Conservation (phyloP, 108 stramenopile species). For the Nitzschia sp. region DNA sequence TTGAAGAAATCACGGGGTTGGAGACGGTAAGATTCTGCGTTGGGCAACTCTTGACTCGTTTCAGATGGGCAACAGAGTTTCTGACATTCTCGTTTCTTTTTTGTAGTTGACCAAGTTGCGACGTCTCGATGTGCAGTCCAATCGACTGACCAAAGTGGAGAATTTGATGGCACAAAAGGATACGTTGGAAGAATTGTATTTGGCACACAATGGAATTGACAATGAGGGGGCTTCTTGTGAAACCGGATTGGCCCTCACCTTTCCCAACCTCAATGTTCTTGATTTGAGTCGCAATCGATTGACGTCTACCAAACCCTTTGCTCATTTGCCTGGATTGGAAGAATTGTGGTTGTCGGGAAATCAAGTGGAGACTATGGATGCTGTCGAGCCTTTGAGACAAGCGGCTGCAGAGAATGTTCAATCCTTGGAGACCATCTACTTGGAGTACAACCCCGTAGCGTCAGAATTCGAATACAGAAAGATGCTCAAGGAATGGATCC, state of each 20-base stretch:
- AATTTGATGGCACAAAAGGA: conserved; percentile 63
- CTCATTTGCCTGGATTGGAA: conserved; percentile 69
- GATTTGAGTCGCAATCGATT: conserved; percentile 86
- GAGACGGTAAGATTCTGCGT: conserved; percentile 37
- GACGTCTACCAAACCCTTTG: conserved; percentile 63
- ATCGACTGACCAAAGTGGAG: conserved; percentile 84
- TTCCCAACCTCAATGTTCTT: conserved; percentile 58
- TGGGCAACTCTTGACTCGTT: neutral
- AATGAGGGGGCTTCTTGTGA: conserved; percentile 57
- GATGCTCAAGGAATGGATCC: conserved; percentile 70
- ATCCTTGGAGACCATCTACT: conserved; percentile 88
- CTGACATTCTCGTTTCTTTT: neutral
- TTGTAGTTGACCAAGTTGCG: conserved; percentile 67
- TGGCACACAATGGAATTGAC: conserved; percentile 93
- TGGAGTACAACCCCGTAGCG: conserved; percentile 95
- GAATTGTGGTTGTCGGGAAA: conserved; percentile 98
- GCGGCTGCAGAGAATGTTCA: conserved; percentile 29
- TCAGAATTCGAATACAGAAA: conserved; percentile 88
- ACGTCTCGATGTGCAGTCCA: conserved; percentile 84
- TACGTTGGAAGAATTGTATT: conserved; percentile 92
- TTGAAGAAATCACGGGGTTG: conserved; percentile 77
- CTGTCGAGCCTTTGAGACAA: conserved; percentile 56
- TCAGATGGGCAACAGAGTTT: too few species aligned
- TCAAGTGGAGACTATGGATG: conserved; percentile 81
- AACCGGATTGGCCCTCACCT: conserved; percentile 58